These are phyloP conservation scores for Neonectria sp. DNA, from an alignment of 2,329 filamentous ascomycete species.

Conservation along the genomic window DNA sequence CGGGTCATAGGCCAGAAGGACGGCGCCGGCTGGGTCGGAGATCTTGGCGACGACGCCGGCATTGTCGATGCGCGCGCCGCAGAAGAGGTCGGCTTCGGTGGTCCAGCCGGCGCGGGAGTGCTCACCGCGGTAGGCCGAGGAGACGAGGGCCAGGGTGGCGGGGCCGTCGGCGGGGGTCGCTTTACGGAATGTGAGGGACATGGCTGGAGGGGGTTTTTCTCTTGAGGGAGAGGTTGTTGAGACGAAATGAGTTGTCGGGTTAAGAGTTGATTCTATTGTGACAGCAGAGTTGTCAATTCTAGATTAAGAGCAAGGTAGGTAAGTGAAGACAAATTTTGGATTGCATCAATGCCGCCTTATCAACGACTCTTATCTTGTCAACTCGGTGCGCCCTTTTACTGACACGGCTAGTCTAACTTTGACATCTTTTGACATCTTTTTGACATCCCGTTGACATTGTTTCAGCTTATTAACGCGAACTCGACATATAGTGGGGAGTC, in stretches of 20 bases:
- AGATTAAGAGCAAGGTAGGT: no score
- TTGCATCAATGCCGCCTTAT: no score
- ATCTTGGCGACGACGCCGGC: constrained; percentile 57
- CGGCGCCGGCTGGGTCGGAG: constrained; percentile 51
- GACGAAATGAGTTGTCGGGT: background rate
- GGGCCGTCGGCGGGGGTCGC: constrained; percentile 53
- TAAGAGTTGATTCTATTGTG: background rate
- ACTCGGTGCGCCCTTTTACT: constrained; percentile 13
- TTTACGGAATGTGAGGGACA: constrained; percentile 52
- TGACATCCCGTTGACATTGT: background rate
- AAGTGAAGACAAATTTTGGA: no score
- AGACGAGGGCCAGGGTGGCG: constrained; percentile 56
- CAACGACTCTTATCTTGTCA: background rate
- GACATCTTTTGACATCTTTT: constrained; percentile 15
- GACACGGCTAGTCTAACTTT: constrained; percentile 10
- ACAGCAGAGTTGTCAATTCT: background rate
- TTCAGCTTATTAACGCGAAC: background rate
- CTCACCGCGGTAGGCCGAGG: constrained; percentile 62
- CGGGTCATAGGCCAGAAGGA: constrained; percentile 53
- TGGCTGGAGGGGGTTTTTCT: background rate
- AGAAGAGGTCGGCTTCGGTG: constrained; percentile 61
- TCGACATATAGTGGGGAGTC: background rate
- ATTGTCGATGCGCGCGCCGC: constrained; percentile 60
- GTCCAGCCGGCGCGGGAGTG: constrained; percentile 61
- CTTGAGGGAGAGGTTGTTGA: background rate